These are phyloP conservation scores for Aspergillus nidulans DNA, from an alignment of 495 filamentous ascomycete genomes.

Conservation along the genomic window DNA sequence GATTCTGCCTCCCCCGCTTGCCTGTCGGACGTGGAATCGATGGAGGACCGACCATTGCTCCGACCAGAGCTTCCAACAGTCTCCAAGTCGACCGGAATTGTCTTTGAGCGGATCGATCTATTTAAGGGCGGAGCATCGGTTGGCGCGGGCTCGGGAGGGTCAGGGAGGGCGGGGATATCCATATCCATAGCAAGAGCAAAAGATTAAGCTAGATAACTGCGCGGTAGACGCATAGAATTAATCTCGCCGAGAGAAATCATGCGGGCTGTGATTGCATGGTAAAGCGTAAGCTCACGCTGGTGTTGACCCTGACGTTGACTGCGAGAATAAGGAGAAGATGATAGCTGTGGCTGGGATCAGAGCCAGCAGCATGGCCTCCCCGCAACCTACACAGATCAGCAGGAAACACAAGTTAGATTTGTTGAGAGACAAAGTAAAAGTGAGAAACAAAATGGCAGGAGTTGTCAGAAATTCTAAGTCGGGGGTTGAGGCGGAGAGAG, in stretches of 20 bases:
- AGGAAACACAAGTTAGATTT: not conserved
- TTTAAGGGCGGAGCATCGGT: conserved; percentile 24
- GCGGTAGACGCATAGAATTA: not conserved
- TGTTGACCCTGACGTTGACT: not conserved
- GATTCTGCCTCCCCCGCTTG: conserved; percentile 39
- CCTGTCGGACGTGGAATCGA: conserved; percentile 39
- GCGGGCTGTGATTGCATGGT: not conserved
- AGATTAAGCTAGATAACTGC: not conserved
- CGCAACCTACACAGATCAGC: not conserved
- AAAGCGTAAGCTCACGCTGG: not conserved
- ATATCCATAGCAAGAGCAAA: conserved; percentile 25
- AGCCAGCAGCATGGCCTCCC: conserved; percentile 4
- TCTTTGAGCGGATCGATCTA: conserved; percentile 31
- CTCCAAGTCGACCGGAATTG: conserved; percentile 32
- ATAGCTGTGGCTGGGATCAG: conserved; percentile 4
- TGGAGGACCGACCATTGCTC: conserved; percentile 42
- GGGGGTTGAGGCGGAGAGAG: not conserved
- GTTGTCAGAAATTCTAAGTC: not conserved
- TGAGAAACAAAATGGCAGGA: not conserved
- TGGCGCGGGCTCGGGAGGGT: conserved; percentile 17
- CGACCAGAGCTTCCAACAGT: conserved; percentile 29
- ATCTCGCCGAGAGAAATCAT: not conserved
- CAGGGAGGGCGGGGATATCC: conserved; percentile 25
- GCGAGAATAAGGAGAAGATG: conserved; percentile 4
- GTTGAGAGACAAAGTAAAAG: not conserved